These are phyloP conservation scores for Euphrasia arctica DNA, from an alignment of 305 asterid species.

Conservation along the genomic window DNA sequence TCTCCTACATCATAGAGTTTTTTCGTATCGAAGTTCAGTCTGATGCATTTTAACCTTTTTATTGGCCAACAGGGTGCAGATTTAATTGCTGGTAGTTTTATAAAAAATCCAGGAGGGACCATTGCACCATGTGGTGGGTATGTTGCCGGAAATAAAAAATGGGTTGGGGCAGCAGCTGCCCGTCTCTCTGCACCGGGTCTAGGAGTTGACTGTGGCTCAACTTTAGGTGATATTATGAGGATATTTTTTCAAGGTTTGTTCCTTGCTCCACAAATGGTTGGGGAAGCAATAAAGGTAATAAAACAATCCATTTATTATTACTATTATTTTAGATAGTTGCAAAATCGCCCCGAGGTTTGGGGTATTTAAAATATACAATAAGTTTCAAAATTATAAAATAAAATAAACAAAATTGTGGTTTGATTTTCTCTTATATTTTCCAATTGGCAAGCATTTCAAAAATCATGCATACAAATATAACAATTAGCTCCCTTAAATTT, in stretches of 20 bases:
- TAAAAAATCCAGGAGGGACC: slow-evolving; percentile 94
- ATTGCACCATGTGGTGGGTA: slow-evolving; percentile 96
- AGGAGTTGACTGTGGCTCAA: slow-evolving; percentile 89
- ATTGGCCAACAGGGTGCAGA: slow-evolving; percentile 72
- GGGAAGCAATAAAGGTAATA: slow-evolving; percentile 87
- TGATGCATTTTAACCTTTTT: slow-evolving; percentile 17
- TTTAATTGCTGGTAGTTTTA: slow-evolving; percentile 88
- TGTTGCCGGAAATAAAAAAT: slow-evolving; percentile 79
- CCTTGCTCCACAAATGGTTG: slow-evolving; percentile 97
- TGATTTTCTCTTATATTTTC: not conserved
- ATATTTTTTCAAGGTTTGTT: slow-evolving; percentile 79
- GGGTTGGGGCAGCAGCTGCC: slow-evolving; percentile 97
- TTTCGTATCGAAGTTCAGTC: slow-evolving; percentile 18
- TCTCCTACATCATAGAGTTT: slow-evolving; percentile 20
- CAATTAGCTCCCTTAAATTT: not conserved
- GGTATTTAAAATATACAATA: not conserved
- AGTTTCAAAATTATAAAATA: not conserved
- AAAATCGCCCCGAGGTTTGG: not conserved
- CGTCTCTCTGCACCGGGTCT: slow-evolving; percentile 98
- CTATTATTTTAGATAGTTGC: too few relatives aligned
- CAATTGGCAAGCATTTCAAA: not conserved
- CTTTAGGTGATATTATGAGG: slow-evolving; percentile 88
- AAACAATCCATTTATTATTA: slow-evolving; percentile 12
- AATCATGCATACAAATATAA: not conserved
- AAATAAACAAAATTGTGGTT: not conserved